Base-by-base conservation (phyloP, 805 yeast genomes). In the Zygotorulaspora sp. region DNA sequence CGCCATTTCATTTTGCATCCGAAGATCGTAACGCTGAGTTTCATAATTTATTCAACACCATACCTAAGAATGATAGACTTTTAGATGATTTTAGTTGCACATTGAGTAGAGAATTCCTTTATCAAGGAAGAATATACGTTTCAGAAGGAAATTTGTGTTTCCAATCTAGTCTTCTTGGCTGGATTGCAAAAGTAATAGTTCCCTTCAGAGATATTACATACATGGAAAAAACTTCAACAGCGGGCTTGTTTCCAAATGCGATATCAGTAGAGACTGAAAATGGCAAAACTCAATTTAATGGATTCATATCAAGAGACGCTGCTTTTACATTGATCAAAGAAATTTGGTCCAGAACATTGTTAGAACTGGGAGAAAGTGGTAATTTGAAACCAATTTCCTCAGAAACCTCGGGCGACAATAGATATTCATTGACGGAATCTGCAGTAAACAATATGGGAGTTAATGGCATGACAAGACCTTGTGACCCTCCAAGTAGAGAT, bases 1-100 rank as follows among this genome's bases (percentile, higher is more conserved):
- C 90, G 0, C 67, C 63, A 10, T 80, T 76, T 53, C 68, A 79
- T 36, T 83, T 70, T 53, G 87, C 96, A 1, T 65, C 79, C 2
- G 68, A 69, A 37, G 71, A 71, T 33, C 67, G 94, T 37, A 73
- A 88, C 53, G 65, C 70, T 4, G 95, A 85, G 25, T 92, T 87
- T 58, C 97, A 88, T 61, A 72, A 68, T 26, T 49, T 81, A 2
- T 92, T 90, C 67, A 70, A 77, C 39, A 69, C 78, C 6, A 65
- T 87, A 2, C 83, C 89, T 2, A 63, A 65, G 16, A 72, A 77
- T 31, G 97, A 90, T 52, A 67, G 81, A 35, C 64, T 90, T 11
- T 58, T 90, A 23, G 96, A 87, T 53, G 97, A 88, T 51, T 89
- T 83, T 52, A 77, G 86, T 18, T 92, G 97, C 67, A 96, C 97